These are phyloP conservation scores for Lepraria neglecta DNA, from an alignment of 495 filamentous ascomycete species.

Conservation along the genomic window DNA sequence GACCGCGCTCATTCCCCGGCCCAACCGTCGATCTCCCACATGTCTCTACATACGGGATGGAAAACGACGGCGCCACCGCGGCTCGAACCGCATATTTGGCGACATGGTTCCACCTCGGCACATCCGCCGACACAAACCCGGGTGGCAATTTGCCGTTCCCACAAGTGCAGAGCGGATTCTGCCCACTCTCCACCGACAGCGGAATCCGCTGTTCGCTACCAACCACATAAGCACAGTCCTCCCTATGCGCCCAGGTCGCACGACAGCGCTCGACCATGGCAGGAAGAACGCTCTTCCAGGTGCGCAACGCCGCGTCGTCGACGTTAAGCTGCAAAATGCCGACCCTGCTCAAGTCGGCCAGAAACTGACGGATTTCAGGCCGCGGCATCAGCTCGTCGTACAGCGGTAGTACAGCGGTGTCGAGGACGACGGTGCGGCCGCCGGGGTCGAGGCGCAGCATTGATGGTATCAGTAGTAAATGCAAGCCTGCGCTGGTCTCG, in stretches of 20 bases:
- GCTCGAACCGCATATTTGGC: slow-evolving; percentile 30
- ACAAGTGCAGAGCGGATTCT: slow-evolving; percentile 33
- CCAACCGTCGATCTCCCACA: too few species aligned
- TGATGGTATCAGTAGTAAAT: slow-evolving; percentile 14
- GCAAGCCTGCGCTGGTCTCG: slow-evolving; percentile 24
- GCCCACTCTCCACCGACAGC: slow-evolving; percentile 26
- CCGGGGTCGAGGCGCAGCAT: slow-evolving; percentile 25
- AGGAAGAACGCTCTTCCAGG: slow-evolving; percentile 47
- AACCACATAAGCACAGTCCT: slow-evolving; percentile 45
- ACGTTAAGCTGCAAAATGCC: slow-evolving; percentile 32
- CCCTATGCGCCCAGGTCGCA: slow-evolving; percentile 44
- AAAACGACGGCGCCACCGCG: slow-evolving; percentile 35
- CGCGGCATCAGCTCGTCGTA: slow-evolving; percentile 29
- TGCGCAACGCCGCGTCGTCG: slow-evolving; percentile 40
- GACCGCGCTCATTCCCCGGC: too few species aligned
- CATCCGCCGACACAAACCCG: slow-evolving; percentile 23
- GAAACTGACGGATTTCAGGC: slow-evolving; percentile 31
- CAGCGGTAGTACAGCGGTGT: slow-evolving; percentile 34
- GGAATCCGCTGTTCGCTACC: slow-evolving; percentile 31
- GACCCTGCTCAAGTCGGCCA: slow-evolving; percentile 28
- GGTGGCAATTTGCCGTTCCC: slow-evolving; percentile 32
- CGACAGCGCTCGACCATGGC: slow-evolving; percentile 50
- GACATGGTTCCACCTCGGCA: slow-evolving; percentile 28
- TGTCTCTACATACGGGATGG: slow-evolving; percentile 31
- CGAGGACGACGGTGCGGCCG: slow-evolving; percentile 17